Evolutionary conservation across 345 rosid species (phyloP).

Genomic region (Eucalyptus regnans): DNA sequence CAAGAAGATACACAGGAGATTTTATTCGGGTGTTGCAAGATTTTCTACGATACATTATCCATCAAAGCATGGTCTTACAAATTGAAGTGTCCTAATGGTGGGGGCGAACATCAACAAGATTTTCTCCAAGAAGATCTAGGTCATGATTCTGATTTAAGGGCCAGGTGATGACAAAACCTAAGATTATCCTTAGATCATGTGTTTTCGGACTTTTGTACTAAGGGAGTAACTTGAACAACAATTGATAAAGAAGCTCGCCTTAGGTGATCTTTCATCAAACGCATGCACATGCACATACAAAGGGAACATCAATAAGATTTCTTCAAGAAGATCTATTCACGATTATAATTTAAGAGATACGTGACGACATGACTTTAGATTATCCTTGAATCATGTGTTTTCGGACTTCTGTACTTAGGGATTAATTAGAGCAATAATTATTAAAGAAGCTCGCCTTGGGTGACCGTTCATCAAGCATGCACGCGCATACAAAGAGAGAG

Average conservation of each 20-base stretch:
- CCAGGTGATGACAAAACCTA: not conserved
- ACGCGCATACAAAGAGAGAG: not conserved
- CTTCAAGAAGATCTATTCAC: not conserved
- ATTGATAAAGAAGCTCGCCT: not conserved
- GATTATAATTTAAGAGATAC: not conserved
- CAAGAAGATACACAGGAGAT: not conserved
- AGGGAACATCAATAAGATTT: not conserved
- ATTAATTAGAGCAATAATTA: not conserved
- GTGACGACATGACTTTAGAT: not conserved
- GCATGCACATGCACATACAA: not conserved
- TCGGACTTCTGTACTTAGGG: not conserved
- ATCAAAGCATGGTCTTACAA: not conserved
- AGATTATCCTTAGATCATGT: not conserved
- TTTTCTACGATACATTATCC: not conserved
- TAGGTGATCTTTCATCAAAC: not conserved
- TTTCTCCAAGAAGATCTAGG: not conserved
- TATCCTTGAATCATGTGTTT: not conserved
- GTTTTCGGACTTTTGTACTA: not conserved
- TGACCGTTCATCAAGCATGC: not conserved
- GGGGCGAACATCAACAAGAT: not conserved
- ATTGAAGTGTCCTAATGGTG: not conserved
- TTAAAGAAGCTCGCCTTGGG: not conserved
- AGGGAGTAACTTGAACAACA: not conserved
- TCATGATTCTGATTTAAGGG: not conserved
- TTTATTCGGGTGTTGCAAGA: not conserved